Base-by-base conservation (phyloP, 805 yeast species). In the Grigorovia jiainica region DNA sequence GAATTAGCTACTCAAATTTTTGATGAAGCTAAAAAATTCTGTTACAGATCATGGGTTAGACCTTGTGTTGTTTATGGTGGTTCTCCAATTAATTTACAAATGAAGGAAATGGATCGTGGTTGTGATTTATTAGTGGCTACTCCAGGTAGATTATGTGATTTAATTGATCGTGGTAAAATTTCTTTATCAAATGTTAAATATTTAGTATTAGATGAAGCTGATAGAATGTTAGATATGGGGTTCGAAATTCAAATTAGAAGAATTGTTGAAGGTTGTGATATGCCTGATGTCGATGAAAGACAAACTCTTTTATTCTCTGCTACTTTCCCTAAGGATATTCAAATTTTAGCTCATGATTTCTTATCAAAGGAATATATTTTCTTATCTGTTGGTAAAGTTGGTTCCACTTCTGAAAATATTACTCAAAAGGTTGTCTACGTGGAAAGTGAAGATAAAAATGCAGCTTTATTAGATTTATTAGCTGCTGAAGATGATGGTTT, bases 171-270 rank as follows among this genome's bases (percentile, higher is more conserved):
- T 73, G 97, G 97, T 60, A 73, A 79, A 58, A 85, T 92, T 55
- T 87, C 97, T 36, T 75, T 92, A 61, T 74, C 78, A 51, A 87
- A 85, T 68, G 87, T 90, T 68, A 87, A 84, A 66, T 92, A 86
- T 68, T 77, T 92, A 65, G 97, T 92, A 41, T 76, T 92, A 54
- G 98, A 90, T 70, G 98, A 90, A 76, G 98, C 98, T 61, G 98
- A 92, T 71, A 86, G 98, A 75, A 92, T 92, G 98, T 80, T 92
- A 71, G 98, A 92, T 79, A 92, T 92, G 97, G 98, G 98, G 77
- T 92, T 92, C 72, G 98, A 92, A 74, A 97, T 97, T 52, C 98
- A 92, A 76, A 92, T 92, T 64, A 86, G 98, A 78, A 84, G 87
- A 66, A 90, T 92, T 61, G 98, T 92, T 48, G 94, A 90, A 68